Base-by-base conservation (phyloP, 2,329 filamentous ascomycete species). In the Cladosporium sp. region DNA sequence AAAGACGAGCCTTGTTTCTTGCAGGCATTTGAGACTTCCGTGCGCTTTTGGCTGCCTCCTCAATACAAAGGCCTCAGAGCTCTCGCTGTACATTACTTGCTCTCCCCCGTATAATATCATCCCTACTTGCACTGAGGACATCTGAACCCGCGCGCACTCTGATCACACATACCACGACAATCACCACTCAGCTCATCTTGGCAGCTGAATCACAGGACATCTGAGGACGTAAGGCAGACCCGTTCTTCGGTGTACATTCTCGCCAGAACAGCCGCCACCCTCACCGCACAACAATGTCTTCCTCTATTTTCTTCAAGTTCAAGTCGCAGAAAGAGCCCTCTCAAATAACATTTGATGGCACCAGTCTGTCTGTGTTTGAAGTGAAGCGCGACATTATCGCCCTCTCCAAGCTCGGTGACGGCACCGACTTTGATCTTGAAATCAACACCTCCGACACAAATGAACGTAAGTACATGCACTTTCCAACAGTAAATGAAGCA, bases 301-400 rank as follows among this genome's bases (percentile, higher is more conserved):
- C 95, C 66, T 98, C 93, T 72, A 95, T 99, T 77, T 98, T 97
- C 82, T 99, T 97, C 91, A 97, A 97, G 83, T 99, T 99, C 89
- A 98, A 97, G 83, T 98, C 94, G 73, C 93, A 96, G 78, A 97
- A 93, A 83, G 95, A 98, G 78, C 92, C 93, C 68, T 92, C 92
- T 66, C 89, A 93, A 76, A 93, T 99, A 75, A 92, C 93, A 76
- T 98, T 99, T 80, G 94, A 99, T 81, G 95, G 95, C 77, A 97
- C 94, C 74, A 92, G 92, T 80, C 96, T 98, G 77, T 97, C 94
- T 68, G 95, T 98, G 70, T 99, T 98, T 81, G 96, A 99, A 78
- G 86, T 99, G 77, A 99, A 99, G 83, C 91, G 94, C 83, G 95
- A 98, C 82, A 99, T 99, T 76, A 99, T 99, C 83, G 89, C 87